Percentiles rank a stretch among this genome's conserved stretches.
phyloP scores from a whole-genome alignment of 192 early-diverging fungal species.

The Coemansia sp. region DNA sequence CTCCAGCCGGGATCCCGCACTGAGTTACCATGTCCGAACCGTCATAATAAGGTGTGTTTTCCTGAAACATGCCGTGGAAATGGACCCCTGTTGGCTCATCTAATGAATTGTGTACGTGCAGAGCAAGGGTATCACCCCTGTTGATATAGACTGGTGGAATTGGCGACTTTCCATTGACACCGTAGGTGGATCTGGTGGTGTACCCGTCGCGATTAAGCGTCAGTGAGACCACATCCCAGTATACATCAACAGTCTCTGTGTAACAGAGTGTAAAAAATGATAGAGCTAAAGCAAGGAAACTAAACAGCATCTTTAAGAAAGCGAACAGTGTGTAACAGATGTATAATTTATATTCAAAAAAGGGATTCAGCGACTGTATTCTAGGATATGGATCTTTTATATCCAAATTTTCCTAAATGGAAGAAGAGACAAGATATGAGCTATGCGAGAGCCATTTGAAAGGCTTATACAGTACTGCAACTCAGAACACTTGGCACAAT shows the following conservation, averaged over 20 bases:
- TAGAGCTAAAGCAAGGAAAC: neutral
- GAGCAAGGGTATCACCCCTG: constrained; percentile 22
- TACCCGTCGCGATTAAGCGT: constrained; percentile 10
- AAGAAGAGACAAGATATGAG: too few relatives aligned
- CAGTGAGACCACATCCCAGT: constrained; percentile 11
- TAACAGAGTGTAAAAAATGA: neutral
- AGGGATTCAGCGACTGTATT: too few relatives aligned
- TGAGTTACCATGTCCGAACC: constrained; percentile 66
- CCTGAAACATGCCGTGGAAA: constrained; percentile 75
- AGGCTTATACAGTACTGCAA: too few relatives aligned
- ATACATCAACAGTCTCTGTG: constrained; percentile 22
- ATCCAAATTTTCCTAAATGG: too few relatives aligned
- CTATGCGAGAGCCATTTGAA: too few relatives aligned
- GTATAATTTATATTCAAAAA: too few relatives aligned
- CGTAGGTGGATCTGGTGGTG: constrained; percentile 45
- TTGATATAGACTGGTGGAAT: constrained; percentile 35
- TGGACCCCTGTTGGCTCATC: constrained; percentile 61
- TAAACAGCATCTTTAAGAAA: neutral
- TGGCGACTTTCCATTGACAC: constrained; percentile 63
- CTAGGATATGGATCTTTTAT: too few relatives aligned
- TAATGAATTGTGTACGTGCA: constrained; percentile 56
- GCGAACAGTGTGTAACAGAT: neutral
- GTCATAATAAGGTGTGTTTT: constrained; percentile 64
- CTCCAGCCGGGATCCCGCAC: constrained; percentile 68
- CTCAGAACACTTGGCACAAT: too few relatives aligned